A percentile compares a stretch with the other conserved stretches of the same genome.
These are phyloP conservation scores for Chaetoceros tenuissimus DNA, from an alignment of 108 stramenopile genomes.

Conservation along the genomic window DNA sequence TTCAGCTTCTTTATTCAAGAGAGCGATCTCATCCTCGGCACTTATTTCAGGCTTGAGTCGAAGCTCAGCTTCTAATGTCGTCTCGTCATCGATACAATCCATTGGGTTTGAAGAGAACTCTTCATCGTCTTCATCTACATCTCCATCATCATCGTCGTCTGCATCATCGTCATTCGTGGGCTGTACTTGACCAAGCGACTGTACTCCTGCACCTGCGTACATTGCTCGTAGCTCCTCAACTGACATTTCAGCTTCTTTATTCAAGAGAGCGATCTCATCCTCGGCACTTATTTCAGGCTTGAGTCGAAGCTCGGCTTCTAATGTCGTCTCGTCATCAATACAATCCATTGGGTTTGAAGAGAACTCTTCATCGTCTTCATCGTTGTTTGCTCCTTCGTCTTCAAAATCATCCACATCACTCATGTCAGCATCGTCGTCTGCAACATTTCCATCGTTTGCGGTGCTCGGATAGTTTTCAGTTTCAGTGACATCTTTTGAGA, in stretches of 20 bases:
- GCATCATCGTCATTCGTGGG: not conserved
- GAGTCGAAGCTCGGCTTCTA: slow-evolving; percentile 44
- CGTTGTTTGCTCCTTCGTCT: slow-evolving; percentile 8
- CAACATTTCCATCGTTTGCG: slow-evolving; percentile 30
- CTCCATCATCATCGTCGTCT: slow-evolving; percentile 8
- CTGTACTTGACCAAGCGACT: not conserved
- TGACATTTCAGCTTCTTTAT: slow-evolving; percentile 43
- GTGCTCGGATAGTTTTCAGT: too few species aligned
- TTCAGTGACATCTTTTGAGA: too few species aligned
- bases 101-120: slow-evolving; percentile 13
- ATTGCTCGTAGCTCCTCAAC: slow-evolving; percentile 40
- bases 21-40: slow-evolving; percentile 52
- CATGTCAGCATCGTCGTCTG: slow-evolving; percentile 50
- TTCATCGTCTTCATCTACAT: slow-evolving; percentile 12
- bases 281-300: slow-evolving; percentile 46
- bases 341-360: slow-evolving; percentile 30
- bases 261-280: slow-evolving; percentile 45
- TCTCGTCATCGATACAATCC: slow-evolving; percentile 57
- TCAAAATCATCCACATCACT: slow-evolving; percentile 50
- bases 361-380: not conserved
- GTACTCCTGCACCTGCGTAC: slow-evolving; percentile 24
- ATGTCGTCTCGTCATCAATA: slow-evolving; percentile 64
- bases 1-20: slow-evolving; percentile 56
- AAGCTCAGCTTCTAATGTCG: slow-evolving; percentile 69
- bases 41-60: slow-evolving; percentile 56